Base-by-base conservation (phyloP, 768 basidiomycete species). In the Tulasnella sp. region DNA sequence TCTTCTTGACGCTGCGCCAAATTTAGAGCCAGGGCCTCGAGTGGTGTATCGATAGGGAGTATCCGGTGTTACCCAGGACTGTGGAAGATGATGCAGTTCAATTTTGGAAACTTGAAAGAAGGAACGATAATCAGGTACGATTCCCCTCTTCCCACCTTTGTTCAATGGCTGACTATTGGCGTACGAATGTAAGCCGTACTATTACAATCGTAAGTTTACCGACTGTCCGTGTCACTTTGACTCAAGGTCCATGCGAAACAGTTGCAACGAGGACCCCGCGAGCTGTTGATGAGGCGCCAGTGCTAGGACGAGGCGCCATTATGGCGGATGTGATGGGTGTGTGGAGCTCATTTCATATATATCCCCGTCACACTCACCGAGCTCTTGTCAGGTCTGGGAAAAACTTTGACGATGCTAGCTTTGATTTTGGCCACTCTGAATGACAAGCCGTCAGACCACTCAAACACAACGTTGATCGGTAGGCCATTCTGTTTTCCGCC, bases 321-420 rank as follows among this genome's bases (percentile, higher is more conserved):
- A 81, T 86, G 57, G 91, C 84, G 0, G 92, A 94, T 69, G 85
- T 86, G 37, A 96, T 96, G 92, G 91, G 82, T 54, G 63, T 79
- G 56, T 63, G 11, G 37, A 12, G n/a, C 23, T 29, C n/a, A 31
- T 17, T 40, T 8, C n/a, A 6, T 14, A 51, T 5, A 3, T 57
- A 3, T 35, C 43, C 15, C 1, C 4, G 3, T 2, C 50, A 40
- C 17, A 37, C 0, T 17, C 31, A 39, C 6, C 59, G 84, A 40
- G 23, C 3, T 17, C 25, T 17, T 23, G 51, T 65, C 42, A 64
- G 61, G 50, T 52, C 41, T 65, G 83, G 92, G 92, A 0, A 96
- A 94, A 74, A 96, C 93, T 0, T 72, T 96, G 39, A 90, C 87
- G 0, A 89, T 91, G 78, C 71, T 96, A 37, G 75, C 89, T 4